Conservation (phyloP, 2,329 filamentous ascomycete genomes). For the Calcarisporium arbuscula region DNA sequence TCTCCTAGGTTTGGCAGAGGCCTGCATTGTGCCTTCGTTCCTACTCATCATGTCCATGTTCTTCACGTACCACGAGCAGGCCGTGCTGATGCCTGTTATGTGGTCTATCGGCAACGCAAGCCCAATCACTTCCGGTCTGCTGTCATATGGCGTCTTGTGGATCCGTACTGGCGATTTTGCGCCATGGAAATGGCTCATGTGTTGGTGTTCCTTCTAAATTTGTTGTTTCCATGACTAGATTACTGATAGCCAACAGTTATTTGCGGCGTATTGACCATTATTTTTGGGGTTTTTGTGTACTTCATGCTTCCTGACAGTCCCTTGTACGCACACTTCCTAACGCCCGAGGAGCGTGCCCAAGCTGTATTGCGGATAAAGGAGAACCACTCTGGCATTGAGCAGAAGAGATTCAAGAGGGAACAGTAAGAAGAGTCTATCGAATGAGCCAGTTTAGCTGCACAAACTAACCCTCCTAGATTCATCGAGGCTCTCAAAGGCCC, state of each 20-base stretch:
- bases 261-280: slow-evolving; percentile 11
- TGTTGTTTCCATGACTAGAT: background rate
- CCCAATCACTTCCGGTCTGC: slow-evolving; percentile 23
- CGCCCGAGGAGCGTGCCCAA: slow-evolving; percentile 17
- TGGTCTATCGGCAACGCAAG: slow-evolving; percentile 30
- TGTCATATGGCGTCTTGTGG: slow-evolving; percentile 24
- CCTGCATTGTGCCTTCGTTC: slow-evolving; percentile 16
- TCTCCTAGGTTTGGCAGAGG: slow-evolving; percentile 20
- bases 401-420: slow-evolving; percentile 25
- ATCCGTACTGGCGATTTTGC: slow-evolving; percentile 27
- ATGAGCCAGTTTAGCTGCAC: background rate
- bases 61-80: slow-evolving; percentile 28
- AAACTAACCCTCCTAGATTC: slow-evolving; percentile 5
- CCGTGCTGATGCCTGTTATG: slow-evolving; percentile 28
- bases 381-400: slow-evolving; percentile 26
- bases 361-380: slow-evolving; percentile 23
- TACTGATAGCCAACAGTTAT: slow-evolving; percentile 8
- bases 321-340: slow-evolving; percentile 14
- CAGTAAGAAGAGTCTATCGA: slow-evolving; percentile 10
- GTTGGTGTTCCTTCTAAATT: too few relatives aligned
- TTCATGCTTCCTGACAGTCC: slow-evolving; percentile 9
- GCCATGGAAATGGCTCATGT: slow-evolving; percentile 33
- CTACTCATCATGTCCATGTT: slow-evolving; percentile 25
- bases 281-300: slow-evolving; percentile 12
- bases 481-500: slow-evolving; percentile 22